phyloP scores from a whole-genome alignment of 2,329 filamentous ascomycete genomes.

The Stachybotrys echinatus region DNA sequence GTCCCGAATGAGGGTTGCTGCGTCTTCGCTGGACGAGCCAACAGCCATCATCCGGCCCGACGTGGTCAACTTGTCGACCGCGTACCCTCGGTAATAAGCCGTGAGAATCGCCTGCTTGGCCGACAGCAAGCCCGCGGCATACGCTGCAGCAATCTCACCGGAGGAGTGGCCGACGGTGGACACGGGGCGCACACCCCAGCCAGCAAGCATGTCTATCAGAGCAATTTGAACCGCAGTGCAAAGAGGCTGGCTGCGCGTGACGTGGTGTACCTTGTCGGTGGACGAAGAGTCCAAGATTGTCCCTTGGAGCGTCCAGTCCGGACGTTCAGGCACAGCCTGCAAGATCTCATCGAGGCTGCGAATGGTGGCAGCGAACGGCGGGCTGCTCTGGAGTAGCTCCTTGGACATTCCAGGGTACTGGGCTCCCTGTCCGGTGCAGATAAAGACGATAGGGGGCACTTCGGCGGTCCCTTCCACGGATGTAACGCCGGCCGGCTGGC shows the following conservation, averaged over 20 bases:
- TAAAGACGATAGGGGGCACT: conserved; percentile 5
- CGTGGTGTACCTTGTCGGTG: conserved; percentile 5
- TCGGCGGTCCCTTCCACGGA: neutral
- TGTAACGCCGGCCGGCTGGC: neutral
- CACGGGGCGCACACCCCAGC: conserved; percentile 2
- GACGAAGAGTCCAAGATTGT: conserved; percentile 7
- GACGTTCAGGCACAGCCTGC: neutral
- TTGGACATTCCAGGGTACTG: conserved; percentile 14
- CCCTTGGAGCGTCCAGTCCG: conserved; percentile 3
- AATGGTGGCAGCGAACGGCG: conserved; percentile 8
- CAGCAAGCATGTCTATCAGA: conserved; percentile 21
- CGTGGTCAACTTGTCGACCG: neutral
- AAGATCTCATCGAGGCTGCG: conserved; percentile 5
- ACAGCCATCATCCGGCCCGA: neutral
- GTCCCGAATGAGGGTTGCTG: neutral
- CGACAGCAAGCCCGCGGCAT: conserved; percentile 6
- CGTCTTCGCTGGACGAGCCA: conserved; percentile 2
- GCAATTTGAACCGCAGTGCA: conserved; percentile 30
- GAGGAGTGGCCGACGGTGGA: conserved; percentile 12
- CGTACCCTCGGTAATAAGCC: neutral
- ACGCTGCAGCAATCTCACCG: conserved; percentile 13
- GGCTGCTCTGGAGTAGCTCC: conserved; percentile 6
- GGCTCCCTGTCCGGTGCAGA: conserved; percentile 19
- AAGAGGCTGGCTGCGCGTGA: conserved; percentile 19
- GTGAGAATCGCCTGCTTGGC: conserved; percentile 5